Evolutionary conservation across 2,329 filamentous ascomycete species (phyloP).

Genomic region (Purpureocillium takamizusanense): DNA sequence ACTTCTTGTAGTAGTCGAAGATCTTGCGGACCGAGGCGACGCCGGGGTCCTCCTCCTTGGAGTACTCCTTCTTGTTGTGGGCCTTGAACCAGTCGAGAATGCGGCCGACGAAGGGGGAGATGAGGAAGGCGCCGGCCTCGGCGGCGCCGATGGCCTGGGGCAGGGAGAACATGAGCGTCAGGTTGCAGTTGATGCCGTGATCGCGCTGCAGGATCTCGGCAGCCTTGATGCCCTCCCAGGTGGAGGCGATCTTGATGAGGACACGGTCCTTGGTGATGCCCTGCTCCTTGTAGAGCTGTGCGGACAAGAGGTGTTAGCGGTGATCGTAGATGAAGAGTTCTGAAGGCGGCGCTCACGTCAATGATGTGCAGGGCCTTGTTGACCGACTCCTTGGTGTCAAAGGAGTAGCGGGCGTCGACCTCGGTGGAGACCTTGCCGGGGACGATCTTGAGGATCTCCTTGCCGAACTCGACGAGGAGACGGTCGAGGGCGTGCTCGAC

Average conservation of each 20-base stretch:
- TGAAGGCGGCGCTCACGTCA: conserved; percentile 49
- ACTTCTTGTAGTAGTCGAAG: conserved; percentile 99
- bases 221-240: conserved; percentile 99
- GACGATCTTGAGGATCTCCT: conserved; percentile 92
- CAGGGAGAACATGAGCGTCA: conserved; percentile 97
- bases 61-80: conserved; percentile 85
- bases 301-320: conserved; percentile 2
- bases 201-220: conserved; percentile 93
- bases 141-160: conserved; percentile 92
- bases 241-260: conserved; percentile 98
- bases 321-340: neutral
- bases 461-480: conserved; percentile 95
- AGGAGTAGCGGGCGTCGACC: conserved; percentile 93
- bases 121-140: conserved; percentile 92
- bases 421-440: conserved; percentile 98
- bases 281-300: conserved; percentile 83
- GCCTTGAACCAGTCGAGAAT: conserved; percentile 99
- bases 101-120: conserved; percentile 97
- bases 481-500: conserved; percentile 86
- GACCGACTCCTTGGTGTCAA: conserved; percentile 85
- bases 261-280: conserved; percentile 90
- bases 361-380: conserved; percentile 97
- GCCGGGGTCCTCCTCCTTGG: conserved; percentile 85
- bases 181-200: conserved; percentile 95
- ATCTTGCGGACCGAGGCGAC: conserved; percentile 89